Base-by-base conservation (phyloP, 2,329 filamentous ascomycete genomes). In the Trichoderma lentiforme region DNA sequence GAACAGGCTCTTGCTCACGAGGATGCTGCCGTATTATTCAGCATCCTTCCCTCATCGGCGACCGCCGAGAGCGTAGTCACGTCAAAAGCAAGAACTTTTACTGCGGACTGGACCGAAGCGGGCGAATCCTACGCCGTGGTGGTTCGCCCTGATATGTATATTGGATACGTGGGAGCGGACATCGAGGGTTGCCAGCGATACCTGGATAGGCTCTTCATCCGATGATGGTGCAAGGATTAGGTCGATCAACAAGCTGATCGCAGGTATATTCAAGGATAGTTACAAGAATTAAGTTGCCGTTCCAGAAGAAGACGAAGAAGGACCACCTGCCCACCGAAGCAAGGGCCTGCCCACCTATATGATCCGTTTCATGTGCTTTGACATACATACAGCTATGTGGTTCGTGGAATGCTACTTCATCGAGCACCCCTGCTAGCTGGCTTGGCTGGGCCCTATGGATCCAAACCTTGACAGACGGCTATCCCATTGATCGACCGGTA, bases 91-190 rank as follows among this genome's bases (percentile, higher is more conserved):
- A 51, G 58, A 12, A 62, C 71, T 1, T 83, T 80, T 71, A 75
- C 62, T 4, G 80, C 80, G 3, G 79, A 80, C 26, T 78, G 79
- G 75, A 76, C 79, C 32, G 66, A 72, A 4, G 21, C 67, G 2
- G 36, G 74, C 1, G 79, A 81, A 43, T 61, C 73, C 4, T 80
- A 78, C 53, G 73, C 75, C 4, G 80, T 82, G 3, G 77, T 83
- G 4, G 79, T 83, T 24, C 77, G 81, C 14, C 82, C 82, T 15
- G 82, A 83, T 71, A 82, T 83, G 82, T 83, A 83, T 64, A 78
- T 83, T 72, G 82, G 81, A 15, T 79, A 77, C 66, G 80, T 82
- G 21, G 78, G 79, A 18, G 72, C 56, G 53, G 65, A 68, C 14
- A 68, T 65, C 21, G 72, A 74, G 5, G 77, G 76, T n/a, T 79